Conservation (phyloP, 208 protist species). For the Naegleria lovaniensis region DNA sequence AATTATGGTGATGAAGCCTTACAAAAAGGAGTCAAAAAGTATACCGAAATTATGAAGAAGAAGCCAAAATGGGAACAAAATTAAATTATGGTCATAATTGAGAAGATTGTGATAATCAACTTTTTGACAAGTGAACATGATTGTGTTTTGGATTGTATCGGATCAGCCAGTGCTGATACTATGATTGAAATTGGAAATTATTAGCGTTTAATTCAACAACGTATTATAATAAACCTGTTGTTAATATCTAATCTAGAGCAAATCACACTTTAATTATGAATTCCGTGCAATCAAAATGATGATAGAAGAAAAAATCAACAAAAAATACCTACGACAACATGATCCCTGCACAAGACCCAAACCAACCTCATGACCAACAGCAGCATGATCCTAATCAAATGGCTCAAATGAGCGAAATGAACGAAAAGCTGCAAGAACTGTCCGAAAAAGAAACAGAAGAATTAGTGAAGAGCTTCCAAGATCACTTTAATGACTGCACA, state of each 20-base stretch:
- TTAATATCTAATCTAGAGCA: too few species aligned
- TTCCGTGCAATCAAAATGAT: neutral
- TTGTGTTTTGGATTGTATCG: too few species aligned
- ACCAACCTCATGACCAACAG: neutral
- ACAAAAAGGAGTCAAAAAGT: neutral
- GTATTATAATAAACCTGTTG: too few species aligned
- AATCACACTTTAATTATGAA: too few species aligned
- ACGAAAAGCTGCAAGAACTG: neutral
- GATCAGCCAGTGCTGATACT: too few species aligned
- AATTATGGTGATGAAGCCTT: neutral
- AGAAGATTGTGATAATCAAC: too few species aligned
- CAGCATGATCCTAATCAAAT: neutral
- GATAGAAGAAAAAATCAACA: neutral
- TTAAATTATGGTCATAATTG: too few species aligned
- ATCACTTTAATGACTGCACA: slow-evolving; percentile 11
- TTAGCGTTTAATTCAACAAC: too few species aligned
- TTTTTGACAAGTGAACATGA: too few species aligned
- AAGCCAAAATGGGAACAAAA: neutral
- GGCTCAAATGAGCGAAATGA: neutral
- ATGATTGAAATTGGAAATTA: neutral
- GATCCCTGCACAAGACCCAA: neutral
- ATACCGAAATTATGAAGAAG: neutral
- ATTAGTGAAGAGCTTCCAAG: slow-evolving; percentile 22
- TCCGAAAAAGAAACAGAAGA: slow-evolving; percentile 9
- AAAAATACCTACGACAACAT: neutral